These are phyloP conservation scores for Coprinellus aureogranulatus DNA, from an alignment of 768 basidiomycete species.

Conservation along the genomic window DNA sequence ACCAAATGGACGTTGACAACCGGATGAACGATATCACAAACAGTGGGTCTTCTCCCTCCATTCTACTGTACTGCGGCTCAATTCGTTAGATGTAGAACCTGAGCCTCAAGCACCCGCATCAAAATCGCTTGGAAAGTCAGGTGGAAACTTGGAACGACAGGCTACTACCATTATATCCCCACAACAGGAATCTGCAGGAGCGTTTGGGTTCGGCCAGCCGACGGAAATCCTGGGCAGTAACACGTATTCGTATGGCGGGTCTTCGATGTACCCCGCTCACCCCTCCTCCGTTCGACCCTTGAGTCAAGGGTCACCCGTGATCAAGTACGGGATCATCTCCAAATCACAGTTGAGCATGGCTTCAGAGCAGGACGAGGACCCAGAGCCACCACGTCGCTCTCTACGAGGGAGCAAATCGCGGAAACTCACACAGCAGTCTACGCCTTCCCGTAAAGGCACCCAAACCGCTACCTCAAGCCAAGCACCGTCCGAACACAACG, in stretches of 20 bases:
- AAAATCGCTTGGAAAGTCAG: constrained; percentile 6
- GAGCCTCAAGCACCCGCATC: neutral
- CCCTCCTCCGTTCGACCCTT: constrained; percentile 1
- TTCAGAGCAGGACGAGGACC: neutral
- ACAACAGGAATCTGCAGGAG: constrained; percentile 12
- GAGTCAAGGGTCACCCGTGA: neutral
- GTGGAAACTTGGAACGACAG: constrained; percentile 15
- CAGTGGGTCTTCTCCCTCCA: constrained; percentile 25
- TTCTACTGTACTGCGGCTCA: neutral
- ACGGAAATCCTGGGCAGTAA: constrained; percentile 25
- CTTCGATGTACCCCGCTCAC: neutral
- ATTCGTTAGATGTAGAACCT: constrained; percentile 7
- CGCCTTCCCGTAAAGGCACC: neutral
- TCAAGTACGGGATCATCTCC: constrained; percentile 3
- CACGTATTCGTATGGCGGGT: neutral
- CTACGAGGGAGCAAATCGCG: neutral
- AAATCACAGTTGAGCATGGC: constrained; percentile 5
- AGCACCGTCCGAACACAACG: neutral
- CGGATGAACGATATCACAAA: constrained; percentile 48
- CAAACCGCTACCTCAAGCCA: neutral
- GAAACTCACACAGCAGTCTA: neutral
- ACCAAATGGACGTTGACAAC: constrained; percentile 21
- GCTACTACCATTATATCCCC: constrained; percentile 15
- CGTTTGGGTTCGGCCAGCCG: constrained; percentile 39
- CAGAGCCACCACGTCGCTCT: neutral